Percentiles rank a stretch among this genome's conserved stretches.
Conservation (phyloP, 2,329 filamentous ascomycete genomes). For the Cercospora sp. region DNA sequence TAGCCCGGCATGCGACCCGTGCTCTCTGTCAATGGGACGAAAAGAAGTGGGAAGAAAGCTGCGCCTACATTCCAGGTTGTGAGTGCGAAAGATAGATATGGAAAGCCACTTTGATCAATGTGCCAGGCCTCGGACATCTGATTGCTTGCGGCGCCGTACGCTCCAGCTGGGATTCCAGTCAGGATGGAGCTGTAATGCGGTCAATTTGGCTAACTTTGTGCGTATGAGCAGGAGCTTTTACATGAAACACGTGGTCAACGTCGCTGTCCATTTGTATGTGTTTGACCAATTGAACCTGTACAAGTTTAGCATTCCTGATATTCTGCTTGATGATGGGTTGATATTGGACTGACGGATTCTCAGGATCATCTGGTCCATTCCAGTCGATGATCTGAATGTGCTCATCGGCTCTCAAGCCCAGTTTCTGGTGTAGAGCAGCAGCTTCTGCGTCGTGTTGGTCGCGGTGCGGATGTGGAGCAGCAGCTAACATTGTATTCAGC, state of each 20-base stretch:
- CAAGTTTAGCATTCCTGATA: not conserved
- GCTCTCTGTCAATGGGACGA: slow-evolving; percentile 38
- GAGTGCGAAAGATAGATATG: slow-evolving; percentile 36
- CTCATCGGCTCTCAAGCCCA: slow-evolving; percentile 9
- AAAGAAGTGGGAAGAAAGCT: slow-evolving; percentile 35
- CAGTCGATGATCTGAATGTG: slow-evolving; percentile 23
- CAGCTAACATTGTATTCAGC: not conserved
- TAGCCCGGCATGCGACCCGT: slow-evolving; percentile 35
- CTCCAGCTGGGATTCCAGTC: slow-evolving; percentile 35
- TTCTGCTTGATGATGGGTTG: not conserved
- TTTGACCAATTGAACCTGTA: slow-evolving; percentile 34
- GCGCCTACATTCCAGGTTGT: slow-evolving; percentile 40
- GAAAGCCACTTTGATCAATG: slow-evolving; percentile 33
- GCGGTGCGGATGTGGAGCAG: not conserved
- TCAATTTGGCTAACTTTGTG: not conserved
- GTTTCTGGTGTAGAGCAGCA: not conserved
- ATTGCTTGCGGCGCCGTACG: slow-evolving; percentile 32
- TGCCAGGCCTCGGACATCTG: slow-evolving; percentile 31
- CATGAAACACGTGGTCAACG: slow-evolving; percentile 36
- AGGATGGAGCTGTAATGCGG: slow-evolving; percentile 32
- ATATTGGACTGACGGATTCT: slow-evolving; percentile 20
- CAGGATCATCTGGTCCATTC: slow-evolving; percentile 30
- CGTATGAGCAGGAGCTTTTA: not conserved
- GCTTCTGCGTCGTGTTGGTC: slow-evolving; percentile 7
- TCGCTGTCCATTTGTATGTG: slow-evolving; percentile 35